Conservation (phyloP, 2,329 filamentous ascomycete genomes). For the Colletotrichum paranaense region DNA sequence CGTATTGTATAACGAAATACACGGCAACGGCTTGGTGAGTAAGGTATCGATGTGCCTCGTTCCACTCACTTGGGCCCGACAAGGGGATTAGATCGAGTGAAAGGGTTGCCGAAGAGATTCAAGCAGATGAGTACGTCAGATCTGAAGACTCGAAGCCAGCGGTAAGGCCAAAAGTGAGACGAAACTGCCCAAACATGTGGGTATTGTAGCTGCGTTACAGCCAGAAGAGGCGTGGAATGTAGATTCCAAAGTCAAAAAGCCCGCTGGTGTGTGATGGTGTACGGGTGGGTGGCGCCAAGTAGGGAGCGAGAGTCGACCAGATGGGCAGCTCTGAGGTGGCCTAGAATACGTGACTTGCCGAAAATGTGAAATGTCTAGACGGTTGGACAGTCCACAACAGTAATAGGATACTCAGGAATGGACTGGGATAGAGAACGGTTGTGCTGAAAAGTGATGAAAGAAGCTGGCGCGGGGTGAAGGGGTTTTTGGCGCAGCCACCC, state of each 20-base stretch:
- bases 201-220: constrained; percentile 4
- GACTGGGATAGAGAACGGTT: constrained; percentile 2
- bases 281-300: background rate
- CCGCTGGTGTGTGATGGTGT: constrained; percentile 8
- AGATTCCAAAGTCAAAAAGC: background rate
- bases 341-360: background rate
- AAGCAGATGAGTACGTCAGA: constrained; percentile 11
- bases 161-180: constrained; percentile 6
- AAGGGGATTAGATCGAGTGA: constrained; percentile 22
- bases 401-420: constrained; percentile 1
- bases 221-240: constrained; percentile 19
- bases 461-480: constrained; percentile 30
- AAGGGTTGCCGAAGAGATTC: constrained; percentile 10
- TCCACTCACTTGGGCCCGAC: constrained; percentile 23
- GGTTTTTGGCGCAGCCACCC: constrained; percentile 23
- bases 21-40: background rate
- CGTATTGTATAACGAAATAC: background rate
- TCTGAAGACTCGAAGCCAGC: constrained; percentile 18
- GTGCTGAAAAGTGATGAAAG: constrained; percentile 23
- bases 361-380: background rate
- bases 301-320: background rate
- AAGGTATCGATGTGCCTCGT: constrained; percentile 20
- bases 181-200: constrained; percentile 17
- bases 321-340: background rate
- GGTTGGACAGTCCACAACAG: constrained; percentile 1